These are phyloP conservation scores for Cucurbita argyrosperma DNA, from an alignment of 306 rosid genomes.

Conservation along the genomic window DNA sequence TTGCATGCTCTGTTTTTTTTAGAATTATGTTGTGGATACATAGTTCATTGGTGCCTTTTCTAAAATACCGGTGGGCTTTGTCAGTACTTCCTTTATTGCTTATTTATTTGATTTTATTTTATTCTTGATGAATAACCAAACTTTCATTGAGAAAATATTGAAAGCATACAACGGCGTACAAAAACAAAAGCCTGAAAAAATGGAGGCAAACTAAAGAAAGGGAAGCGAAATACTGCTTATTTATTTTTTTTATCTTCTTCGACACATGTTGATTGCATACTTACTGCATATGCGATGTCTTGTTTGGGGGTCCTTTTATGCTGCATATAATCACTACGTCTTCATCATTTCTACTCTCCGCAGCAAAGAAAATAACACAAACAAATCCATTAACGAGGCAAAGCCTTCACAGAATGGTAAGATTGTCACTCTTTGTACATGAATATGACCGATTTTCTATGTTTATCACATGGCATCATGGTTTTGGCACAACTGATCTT, in stretches of 20 bases:
- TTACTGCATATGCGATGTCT: neutral
- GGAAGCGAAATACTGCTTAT: too few species aligned
- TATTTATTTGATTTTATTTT: neutral
- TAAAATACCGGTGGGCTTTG: neutral
- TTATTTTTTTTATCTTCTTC: neutral
- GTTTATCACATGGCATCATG: neutral
- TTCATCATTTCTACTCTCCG: conserved; percentile 12
- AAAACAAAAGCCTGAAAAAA: too few species aligned
- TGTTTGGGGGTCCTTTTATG: neutral
- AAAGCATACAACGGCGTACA: too few species aligned
- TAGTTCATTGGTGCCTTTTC: neutral
- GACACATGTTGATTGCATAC: neutral
- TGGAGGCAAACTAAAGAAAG: too few species aligned
- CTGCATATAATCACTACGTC: neutral
- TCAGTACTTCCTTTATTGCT: neutral
- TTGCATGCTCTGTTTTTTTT: neutral
- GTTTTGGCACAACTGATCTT: neutral
- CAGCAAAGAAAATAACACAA: conserved; percentile 55
- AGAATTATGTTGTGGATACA: neutral
- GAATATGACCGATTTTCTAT: neutral
- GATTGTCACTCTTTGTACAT: neutral
- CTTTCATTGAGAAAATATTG: too few species aligned
- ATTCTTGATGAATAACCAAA: too few species aligned
- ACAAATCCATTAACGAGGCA: conserved; percentile 43
- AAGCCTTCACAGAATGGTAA: conserved; percentile 74